Evolutionary conservation across 306 rosid species (phyloP).

Genomic region (Trifolium subterraneum): DNA sequence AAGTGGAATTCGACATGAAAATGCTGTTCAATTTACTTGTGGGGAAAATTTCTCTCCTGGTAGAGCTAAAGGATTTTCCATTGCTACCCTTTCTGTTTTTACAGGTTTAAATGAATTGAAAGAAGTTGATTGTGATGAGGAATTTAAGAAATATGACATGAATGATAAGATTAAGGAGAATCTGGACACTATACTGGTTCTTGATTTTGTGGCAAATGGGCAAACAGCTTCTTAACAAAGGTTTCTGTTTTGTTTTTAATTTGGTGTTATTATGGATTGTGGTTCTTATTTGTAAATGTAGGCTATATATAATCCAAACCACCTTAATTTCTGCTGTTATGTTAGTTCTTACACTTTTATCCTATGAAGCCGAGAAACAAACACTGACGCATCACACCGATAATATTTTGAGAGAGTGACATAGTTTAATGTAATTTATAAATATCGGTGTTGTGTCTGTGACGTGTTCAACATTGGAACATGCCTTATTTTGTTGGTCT

Average conservation of each 20-base stretch:
- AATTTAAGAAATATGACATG: constrained; percentile 46
- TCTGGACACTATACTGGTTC: constrained; percentile 52
- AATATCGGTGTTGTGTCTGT: too few relatives aligned
- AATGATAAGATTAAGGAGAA: constrained; percentile 58
- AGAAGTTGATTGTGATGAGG: constrained; percentile 50
- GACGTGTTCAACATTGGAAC: too few relatives aligned
- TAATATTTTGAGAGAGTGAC: too few relatives aligned
- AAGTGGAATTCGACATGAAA: constrained; percentile 46
- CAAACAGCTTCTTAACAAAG: constrained; percentile 34
- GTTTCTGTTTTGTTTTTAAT: not conserved
- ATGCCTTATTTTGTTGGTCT: too few relatives aligned
- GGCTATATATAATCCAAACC: too few relatives aligned
- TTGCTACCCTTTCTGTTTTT: constrained; percentile 64
- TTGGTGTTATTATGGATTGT: not conserved
- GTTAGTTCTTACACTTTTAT: too few relatives aligned
- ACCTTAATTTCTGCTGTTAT: too few relatives aligned
- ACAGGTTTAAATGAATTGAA: constrained; percentile 52
- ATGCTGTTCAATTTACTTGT: constrained; percentile 48
- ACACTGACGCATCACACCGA: too few relatives aligned
- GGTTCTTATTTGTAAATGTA: too few relatives aligned
- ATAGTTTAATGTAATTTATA: too few relatives aligned
- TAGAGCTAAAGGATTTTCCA: constrained; percentile 72
- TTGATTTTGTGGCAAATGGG: constrained; percentile 47
- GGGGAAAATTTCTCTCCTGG: constrained; percentile 78
- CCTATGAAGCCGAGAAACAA: too few relatives aligned